A percentile compares a stretch with the other conserved stretches of the same genome.
phyloP scores from a whole-genome alignment of 1,139 yeast species.

The Wickerhamomyces sp. region DNA sequence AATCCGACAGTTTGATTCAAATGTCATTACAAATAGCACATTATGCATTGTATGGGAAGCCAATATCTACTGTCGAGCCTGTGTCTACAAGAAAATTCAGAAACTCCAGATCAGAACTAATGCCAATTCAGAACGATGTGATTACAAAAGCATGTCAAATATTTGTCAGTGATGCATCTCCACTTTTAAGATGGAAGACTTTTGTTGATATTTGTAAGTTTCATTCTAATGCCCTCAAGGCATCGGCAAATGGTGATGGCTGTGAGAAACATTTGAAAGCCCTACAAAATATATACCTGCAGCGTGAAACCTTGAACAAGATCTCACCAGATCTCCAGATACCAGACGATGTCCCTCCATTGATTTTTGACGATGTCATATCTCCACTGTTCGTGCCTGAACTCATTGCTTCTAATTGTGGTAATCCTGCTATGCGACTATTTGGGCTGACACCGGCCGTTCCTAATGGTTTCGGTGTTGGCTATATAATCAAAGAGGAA shows the following conservation, averaged over 20 bases:
- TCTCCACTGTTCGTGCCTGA: constrained; percentile 44
- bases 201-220: constrained; percentile 48
- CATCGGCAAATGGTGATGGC: constrained; percentile 59
- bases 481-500: constrained; percentile 68
- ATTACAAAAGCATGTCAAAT: constrained; percentile 53
- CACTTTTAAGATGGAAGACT: constrained; percentile 43
- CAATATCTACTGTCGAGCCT: constrained; percentile 67
- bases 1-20: constrained; percentile 66
- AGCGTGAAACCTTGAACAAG: constrained; percentile 39
- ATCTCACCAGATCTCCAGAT: constrained; percentile 33
- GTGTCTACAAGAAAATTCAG: constrained; percentile 65
- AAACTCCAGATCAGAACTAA: constrained; percentile 65
- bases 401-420: constrained; percentile 58
- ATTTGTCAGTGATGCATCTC: constrained; percentile 50
- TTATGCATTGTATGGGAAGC: constrained; percentile 67
- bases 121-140: constrained; percentile 56
- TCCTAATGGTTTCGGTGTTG: constrained; percentile 73
- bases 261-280: constrained; percentile 71
- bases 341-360: constrained; percentile 20
- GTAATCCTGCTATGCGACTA: constrained; percentile 67
- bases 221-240: constrained; percentile 45
- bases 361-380: constrained; percentile 27
- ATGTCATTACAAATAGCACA: constrained; percentile 65
- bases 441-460: constrained; percentile 78
- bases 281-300: constrained; percentile 46